phyloP scores from a whole-genome alignment of 2,329 filamentous ascomycete species.

The Stemphylium beticola region DNA sequence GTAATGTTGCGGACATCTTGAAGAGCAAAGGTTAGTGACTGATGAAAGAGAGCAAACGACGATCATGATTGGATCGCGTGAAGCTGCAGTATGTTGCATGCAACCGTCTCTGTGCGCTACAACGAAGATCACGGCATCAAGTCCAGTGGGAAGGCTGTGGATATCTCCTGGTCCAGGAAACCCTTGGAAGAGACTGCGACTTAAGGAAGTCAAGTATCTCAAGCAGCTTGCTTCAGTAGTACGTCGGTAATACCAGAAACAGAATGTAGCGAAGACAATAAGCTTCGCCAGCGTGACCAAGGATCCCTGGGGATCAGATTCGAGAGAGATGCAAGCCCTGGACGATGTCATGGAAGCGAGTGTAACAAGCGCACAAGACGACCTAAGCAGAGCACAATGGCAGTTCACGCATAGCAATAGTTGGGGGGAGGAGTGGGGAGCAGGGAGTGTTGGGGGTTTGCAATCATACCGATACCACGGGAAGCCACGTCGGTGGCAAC shows the following conservation, averaged over 20 bases:
- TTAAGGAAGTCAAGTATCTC: constrained; percentile 79
- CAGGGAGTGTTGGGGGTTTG: constrained; percentile 58
- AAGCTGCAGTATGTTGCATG: constrained; percentile 61
- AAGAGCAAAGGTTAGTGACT: constrained; percentile 78
- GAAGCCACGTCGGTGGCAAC: constrained; percentile 99
- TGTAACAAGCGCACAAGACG: constrained; percentile 75
- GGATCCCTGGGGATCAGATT: constrained; percentile 81
- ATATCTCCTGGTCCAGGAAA: constrained; percentile 68
- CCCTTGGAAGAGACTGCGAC: constrained; percentile 71
- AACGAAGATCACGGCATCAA: constrained; percentile 52
- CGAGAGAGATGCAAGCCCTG: constrained; percentile 84
- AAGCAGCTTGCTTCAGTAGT: constrained; percentile 70
- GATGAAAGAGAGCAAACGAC: constrained; percentile 52
- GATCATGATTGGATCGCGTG: constrained; percentile 65
- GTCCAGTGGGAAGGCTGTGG: constrained; percentile 57
- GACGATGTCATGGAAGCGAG: constrained; percentile 89
- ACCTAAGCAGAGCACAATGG: constrained; percentile 85
- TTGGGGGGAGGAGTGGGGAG: constrained; percentile 44
- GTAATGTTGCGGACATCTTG: constrained; percentile 99
- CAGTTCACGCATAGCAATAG: constrained; percentile 65
- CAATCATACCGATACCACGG: constrained; percentile 99
- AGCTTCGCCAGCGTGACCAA: constrained; percentile 80
- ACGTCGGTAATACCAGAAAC: constrained; percentile 73
- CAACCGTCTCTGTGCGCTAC: constrained; percentile 63
- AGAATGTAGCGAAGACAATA: constrained; percentile 74